A percentile compares a stretch with the other conserved stretches of the same genome.
phyloP scores from a whole-genome alignment of 805 yeast species.

The Saccharomyces mikatae region DNA sequence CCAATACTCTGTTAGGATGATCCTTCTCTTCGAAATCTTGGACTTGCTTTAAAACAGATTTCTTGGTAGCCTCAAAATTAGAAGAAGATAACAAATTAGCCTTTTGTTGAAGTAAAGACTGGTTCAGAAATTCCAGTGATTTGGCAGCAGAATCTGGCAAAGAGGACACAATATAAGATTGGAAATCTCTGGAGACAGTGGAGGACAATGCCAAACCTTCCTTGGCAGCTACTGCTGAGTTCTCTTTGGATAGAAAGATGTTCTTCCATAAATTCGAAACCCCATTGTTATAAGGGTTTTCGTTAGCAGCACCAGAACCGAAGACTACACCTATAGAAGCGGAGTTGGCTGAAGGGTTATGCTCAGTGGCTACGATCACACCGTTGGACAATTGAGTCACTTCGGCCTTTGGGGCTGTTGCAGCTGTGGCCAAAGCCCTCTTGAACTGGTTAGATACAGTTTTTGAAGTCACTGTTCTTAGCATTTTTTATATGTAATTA shows the following conservation, averaged over 20 bases:
- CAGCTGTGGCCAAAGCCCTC: slow-evolving; percentile 1
- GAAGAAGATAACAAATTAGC: slow-evolving; percentile 36
- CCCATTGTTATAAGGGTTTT: slow-evolving; percentile 78
- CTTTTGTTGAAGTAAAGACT: slow-evolving; percentile 21
- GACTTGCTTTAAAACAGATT: slow-evolving; percentile 39
- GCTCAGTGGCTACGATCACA: slow-evolving; percentile 61
- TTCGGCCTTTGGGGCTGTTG: slow-evolving; percentile 49
- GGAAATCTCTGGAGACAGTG: slow-evolving; percentile 52
- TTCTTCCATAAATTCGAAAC: slow-evolving; percentile 57
- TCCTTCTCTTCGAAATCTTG: slow-evolving; percentile 49
- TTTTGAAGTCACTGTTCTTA: neutral
- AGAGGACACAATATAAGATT: slow-evolving; percentile 52
- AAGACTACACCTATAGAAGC: slow-evolving; percentile 62
- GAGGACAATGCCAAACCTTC: slow-evolving; percentile 53
- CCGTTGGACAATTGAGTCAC: slow-evolving; percentile 70
- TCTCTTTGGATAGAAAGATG: slow-evolving; percentile 35
- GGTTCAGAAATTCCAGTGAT: slow-evolving; percentile 47
- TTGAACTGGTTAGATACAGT: neutral
- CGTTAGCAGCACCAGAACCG: slow-evolving; percentile 75
- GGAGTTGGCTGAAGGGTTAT: slow-evolving; percentile 40
- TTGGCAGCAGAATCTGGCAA: slow-evolving; percentile 41
- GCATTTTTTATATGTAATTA: neutral
- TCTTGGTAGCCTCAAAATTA: slow-evolving; percentile 42
- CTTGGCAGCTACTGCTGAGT: slow-evolving; percentile 31
- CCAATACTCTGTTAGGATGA: slow-evolving; percentile 48